These are phyloP conservation scores for Ogataea nakhonphanomensis DNA, from an alignment of 805 yeast genomes.

Conservation along the genomic window DNA sequence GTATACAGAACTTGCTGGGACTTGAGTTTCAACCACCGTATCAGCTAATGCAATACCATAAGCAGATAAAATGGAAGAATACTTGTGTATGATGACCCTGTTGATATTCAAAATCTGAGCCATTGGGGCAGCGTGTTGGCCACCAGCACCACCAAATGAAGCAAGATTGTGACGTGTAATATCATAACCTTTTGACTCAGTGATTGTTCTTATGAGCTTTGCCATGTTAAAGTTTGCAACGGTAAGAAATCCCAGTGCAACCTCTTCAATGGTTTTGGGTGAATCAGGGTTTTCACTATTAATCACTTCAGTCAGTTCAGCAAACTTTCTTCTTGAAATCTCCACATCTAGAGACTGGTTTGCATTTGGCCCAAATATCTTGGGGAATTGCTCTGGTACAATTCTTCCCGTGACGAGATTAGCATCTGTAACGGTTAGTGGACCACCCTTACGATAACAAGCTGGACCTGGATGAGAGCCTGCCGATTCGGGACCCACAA, in stretches of 20 bases:
- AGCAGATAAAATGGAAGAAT: constrained; percentile 40
- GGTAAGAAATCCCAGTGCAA: constrained; percentile 72
- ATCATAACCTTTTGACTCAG: constrained; percentile 74
- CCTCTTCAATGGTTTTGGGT: constrained; percentile 52
- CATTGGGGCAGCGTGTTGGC: constrained; percentile 76
- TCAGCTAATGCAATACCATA: constrained; percentile 69
- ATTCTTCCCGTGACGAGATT: constrained; percentile 9
- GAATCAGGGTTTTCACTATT: constrained; percentile 38
- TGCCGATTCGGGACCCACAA: constrained; percentile 10
- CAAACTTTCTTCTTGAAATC: constrained; percentile 6
- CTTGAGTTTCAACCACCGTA: constrained; percentile 32
- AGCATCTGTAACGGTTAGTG: constrained; percentile 10
- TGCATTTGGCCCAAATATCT: constrained; percentile 10
- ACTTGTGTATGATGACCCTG: constrained; percentile 66
- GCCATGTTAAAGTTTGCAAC: constrained; percentile 86
- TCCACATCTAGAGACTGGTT: constrained; percentile 9
- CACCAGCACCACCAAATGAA: constrained; percentile 88
- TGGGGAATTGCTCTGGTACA: constrained; percentile 11
- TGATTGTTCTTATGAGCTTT: constrained; percentile 74
- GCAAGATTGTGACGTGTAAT: constrained; percentile 64
- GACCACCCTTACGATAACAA: constrained; percentile 11
- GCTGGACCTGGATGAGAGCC: constrained; percentile 12
- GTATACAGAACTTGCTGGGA: constrained; percentile 24
- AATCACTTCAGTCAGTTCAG: constrained; percentile 49
- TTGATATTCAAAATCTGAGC: constrained; percentile 65